Percentiles rank a stretch among this genome's conserved stretches.
Conservation (phyloP, 768 basidiomycete species). For the Pleurotus salmoneostramineus region DNA sequence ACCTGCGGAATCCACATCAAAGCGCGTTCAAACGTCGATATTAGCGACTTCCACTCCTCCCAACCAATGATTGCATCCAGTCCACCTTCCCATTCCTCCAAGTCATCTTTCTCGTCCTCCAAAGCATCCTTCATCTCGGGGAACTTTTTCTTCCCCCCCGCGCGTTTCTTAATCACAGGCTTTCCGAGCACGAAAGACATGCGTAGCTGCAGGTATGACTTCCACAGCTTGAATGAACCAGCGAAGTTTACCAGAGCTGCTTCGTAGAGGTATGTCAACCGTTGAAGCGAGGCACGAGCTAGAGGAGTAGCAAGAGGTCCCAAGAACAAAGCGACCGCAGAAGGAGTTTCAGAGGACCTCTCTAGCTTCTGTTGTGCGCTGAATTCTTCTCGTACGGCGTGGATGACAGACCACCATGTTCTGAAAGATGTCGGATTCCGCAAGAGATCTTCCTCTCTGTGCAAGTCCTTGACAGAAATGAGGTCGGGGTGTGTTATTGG, state of each 20-base stretch:
- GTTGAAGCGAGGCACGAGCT: constrained; percentile 74
- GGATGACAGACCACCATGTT: constrained; percentile 90
- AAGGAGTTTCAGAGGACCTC: constrained; percentile 38
- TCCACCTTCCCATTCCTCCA: constrained; percentile 83
- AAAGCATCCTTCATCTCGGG: constrained; percentile 88
- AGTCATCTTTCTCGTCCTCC: constrained; percentile 76
- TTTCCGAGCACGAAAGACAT: constrained; percentile 85
- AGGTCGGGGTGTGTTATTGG: constrained; percentile 77
- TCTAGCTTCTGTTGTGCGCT: constrained; percentile 55
- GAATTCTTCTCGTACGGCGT: constrained; percentile 66
- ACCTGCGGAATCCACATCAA: constrained; percentile 94
- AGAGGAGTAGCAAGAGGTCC: constrained; percentile 76
- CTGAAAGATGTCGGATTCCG: constrained; percentile 89
- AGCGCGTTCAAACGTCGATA: constrained; percentile 88
- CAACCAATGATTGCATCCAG: constrained; percentile 90
- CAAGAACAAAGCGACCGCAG: constrained; percentile 55
- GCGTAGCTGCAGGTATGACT: constrained; percentile 81
- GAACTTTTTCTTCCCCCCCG: constrained; percentile 88
- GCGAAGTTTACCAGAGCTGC: constrained; percentile 85
- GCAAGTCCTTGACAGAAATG: constrained; percentile 69
- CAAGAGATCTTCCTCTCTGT: constrained; percentile 91
- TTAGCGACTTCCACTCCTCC: constrained; percentile 91
- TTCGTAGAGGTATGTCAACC: constrained; percentile 91
- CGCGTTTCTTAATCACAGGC: constrained; percentile 63
- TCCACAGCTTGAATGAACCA: constrained; percentile 93